Percentiles rank a stretch among this genome's conserved stretches.
These are phyloP conservation scores for Fusarium devonianum DNA, from an alignment of 2,329 filamentous ascomycete genomes.

Conservation along the genomic window DNA sequence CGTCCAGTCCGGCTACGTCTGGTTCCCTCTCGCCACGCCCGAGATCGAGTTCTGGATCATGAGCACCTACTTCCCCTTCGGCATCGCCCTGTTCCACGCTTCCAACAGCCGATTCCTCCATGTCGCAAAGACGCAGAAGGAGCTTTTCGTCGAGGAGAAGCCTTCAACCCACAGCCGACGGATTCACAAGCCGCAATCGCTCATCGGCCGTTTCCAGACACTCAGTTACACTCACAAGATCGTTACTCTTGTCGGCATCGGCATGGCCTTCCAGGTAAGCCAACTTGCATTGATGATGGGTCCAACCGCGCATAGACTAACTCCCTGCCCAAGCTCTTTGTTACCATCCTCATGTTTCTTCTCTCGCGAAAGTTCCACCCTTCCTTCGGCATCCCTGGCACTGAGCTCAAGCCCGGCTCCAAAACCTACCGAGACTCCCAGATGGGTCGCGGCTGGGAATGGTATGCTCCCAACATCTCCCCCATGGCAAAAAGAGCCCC, in stretches of 20 bases:
- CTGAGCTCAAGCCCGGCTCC: constrained; percentile 63
- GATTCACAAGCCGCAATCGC: constrained; percentile 29
- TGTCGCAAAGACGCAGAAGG: constrained; percentile 62
- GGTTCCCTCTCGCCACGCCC: constrained; percentile 55
- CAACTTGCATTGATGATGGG: accelerated
- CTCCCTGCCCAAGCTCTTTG: constrained; percentile 54
- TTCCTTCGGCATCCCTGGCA: constrained; percentile 66
- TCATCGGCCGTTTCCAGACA: constrained; percentile 48
- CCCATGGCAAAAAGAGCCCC: not conserved
- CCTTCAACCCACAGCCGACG: constrained; percentile 14
- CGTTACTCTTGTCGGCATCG: constrained; percentile 58
- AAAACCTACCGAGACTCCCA: constrained; percentile 56
- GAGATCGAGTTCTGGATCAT: constrained; percentile 71
- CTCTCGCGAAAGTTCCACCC: constrained; percentile 71
- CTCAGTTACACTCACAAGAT: constrained; percentile 58
- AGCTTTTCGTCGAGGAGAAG: constrained; percentile 43
- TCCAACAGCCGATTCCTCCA: constrained; percentile 68
- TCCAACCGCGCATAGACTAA: not conserved
- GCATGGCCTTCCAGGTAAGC: constrained; percentile 64
- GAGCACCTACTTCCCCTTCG: constrained; percentile 69
- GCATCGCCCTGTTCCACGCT: constrained; percentile 71
- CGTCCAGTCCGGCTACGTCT: constrained; percentile 49
- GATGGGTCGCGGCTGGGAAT: constrained; percentile 68
- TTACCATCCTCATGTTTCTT: constrained; percentile 67
- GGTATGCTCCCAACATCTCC: constrained; percentile 50